Conservation (phyloP, 2,329 filamentous ascomycete genomes). For the Hypoxylon sp. region DNA sequence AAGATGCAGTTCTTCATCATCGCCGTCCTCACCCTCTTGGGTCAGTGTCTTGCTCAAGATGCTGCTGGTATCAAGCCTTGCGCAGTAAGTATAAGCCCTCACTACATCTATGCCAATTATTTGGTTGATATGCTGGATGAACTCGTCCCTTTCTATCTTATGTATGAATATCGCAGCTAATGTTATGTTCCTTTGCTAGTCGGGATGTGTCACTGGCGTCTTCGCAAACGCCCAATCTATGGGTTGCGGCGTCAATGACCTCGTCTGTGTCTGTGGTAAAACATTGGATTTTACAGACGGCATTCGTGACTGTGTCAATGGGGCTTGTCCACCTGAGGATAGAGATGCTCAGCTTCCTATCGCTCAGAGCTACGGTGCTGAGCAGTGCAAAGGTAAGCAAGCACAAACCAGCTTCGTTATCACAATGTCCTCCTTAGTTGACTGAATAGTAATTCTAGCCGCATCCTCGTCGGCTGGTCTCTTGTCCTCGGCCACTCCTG, state of each 20-base stretch:
- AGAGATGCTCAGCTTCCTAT: slow-evolving; percentile 50
- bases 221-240: slow-evolving; percentile 41
- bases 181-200: slow-evolving; percentile 28
- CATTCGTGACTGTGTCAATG: slow-evolving; percentile 58
- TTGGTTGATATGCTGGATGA: neutral
- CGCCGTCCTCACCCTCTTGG: slow-evolving; percentile 33
- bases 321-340: slow-evolving; percentile 48
- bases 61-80: slow-evolving; percentile 37
- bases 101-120: neutral
- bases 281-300: slow-evolving; percentile 50
- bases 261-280: slow-evolving; percentile 58
- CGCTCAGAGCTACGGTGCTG: slow-evolving; percentile 45
- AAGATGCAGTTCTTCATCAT: slow-evolving; percentile 42
- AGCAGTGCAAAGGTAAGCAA: slow-evolving; percentile 52
- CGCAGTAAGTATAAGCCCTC: slow-evolving; percentile 42
- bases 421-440: slow-evolving; percentile 9
- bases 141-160: neutral
- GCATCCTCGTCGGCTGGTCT: slow-evolving; percentile 34
- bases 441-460: slow-evolving; percentile 29
- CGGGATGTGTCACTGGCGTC: slow-evolving; percentile 49
- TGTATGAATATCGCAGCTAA: slow-evolving; percentile 33
- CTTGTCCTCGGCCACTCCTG: slow-evolving; percentile 20
- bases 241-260: slow-evolving; percentile 50
- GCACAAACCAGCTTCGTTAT: neutral
- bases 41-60: slow-evolving; percentile 45